Evolutionary conservation across 192 early-diverging fungal species (phyloP).

Genomic region (Haplosporangium gracile): DNA sequence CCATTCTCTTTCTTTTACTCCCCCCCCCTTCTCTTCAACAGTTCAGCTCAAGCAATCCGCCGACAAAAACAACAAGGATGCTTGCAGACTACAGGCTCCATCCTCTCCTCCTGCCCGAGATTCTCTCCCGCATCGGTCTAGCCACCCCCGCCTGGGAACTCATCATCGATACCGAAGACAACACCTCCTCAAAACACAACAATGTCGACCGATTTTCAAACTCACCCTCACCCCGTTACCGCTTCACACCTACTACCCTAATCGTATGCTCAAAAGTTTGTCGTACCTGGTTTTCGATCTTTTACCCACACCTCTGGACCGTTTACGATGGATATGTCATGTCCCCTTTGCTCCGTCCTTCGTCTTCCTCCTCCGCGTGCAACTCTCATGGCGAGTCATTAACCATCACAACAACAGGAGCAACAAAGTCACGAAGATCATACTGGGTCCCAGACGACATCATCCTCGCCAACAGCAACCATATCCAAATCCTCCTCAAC

Average conservation of each 20-base stretch:
- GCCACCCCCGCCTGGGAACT: slow-evolving; percentile 7
- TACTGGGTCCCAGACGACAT: background rate
- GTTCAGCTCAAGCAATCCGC: background rate
- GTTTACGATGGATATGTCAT: slow-evolving; percentile 18
- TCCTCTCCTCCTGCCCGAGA: slow-evolving; percentile 20
- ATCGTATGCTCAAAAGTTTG: slow-evolving; percentile 12
- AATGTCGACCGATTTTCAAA: background rate
- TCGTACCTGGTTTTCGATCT: slow-evolving; percentile 8
- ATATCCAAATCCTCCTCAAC: slow-evolving; percentile 12
- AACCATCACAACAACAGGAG: background rate
- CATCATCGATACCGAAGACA: background rate
- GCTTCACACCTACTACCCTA: slow-evolving; percentile 8
- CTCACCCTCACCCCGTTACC: background rate
- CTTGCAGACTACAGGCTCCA: too few species aligned
- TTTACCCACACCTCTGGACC: slow-evolving; percentile 21
- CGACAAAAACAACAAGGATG: background rate
- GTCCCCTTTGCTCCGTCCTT: background rate
- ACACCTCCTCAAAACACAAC: background rate
- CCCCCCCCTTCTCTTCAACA: too few species aligned
- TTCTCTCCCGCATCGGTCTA: background rate
- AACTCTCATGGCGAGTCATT: background rate
- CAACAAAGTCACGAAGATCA: background rate
- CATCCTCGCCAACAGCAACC: background rate
- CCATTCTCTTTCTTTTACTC: background rate
- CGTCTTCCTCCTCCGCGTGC: background rate